Evolutionary conservation across 2,329 filamentous ascomycete species (phyloP), one percentile per base, ranked within the genome.

Genomic region (Fulvia fulva): DNA sequence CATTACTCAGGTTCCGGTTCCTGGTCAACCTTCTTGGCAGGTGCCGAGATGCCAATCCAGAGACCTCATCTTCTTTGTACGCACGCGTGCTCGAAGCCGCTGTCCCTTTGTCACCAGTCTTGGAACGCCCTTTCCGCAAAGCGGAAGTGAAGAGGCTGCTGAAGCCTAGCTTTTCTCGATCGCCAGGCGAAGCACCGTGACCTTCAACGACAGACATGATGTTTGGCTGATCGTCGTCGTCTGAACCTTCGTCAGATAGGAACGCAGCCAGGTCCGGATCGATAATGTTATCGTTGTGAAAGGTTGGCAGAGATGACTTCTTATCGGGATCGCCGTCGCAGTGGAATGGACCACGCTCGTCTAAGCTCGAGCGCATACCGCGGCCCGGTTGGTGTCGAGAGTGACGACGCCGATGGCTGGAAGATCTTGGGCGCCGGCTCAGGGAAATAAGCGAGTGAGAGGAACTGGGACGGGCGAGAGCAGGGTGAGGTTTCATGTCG

Each of bases 241-340:
- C 72, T 1, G 92, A 96, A 50, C 90, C 91, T 66, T 90, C 87
- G 71, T 99, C 94, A 6, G 94, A 99, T 81, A 99, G 89, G 75
- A 95, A 99, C 32, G 91, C 89, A 5, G 92, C 93, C 55, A 99
- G 79, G 69, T 99, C 94, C 1, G 94, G 94, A 71, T 99, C 94
- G 66, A 99, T 97, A 66, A 99, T 96, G 70, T 94, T 97, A 77
- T 99, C 94, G 70, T 94, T 91, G 72, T 99, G 94, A 67, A 99
- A 97, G n/a, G 91, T 91, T 16, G 92, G 88, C 34, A 96, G 81
- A 44, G 86, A 85, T 7, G 84, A 45, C 63, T 86, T 87, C 62
- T 82, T 85, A 3, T 81, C 77, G 50, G 81, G 76, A 58, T 91
- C 87, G 53, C 95, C 85, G 58, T 88, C 88, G 55, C 91, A 81